Conservation (phyloP, 495 filamentous ascomycete genomes). For the Tuber aestivum region DNA sequence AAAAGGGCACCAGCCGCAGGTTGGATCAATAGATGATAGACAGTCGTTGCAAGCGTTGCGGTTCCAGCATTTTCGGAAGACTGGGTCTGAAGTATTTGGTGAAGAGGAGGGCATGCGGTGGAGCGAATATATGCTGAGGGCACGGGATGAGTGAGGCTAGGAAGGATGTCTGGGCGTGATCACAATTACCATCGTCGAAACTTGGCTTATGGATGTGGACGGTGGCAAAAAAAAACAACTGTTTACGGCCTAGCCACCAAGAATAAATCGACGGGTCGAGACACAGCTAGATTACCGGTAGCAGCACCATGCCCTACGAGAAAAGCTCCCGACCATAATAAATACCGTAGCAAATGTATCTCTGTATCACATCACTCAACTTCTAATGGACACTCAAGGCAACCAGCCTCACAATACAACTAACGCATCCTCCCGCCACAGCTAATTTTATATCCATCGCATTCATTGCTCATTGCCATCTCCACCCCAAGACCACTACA, state of each 20-base stretch:
- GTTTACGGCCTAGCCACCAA: neutral
- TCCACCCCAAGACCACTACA: neutral
- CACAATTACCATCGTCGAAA: neutral
- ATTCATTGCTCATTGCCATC: conserved; percentile 1
- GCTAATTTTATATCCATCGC: conserved; percentile 5
- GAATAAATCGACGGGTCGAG: neutral
- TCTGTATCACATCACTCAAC: neutral
- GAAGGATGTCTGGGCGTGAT: conserved; percentile 1
- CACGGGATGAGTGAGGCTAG: neutral
- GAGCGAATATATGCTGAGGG: neutral
- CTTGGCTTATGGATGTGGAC: neutral
- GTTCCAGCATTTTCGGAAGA: neutral
- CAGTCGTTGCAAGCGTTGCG: conserved; percentile 1
- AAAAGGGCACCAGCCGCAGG: neutral
- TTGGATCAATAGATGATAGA: neutral
- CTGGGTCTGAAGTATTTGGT: neutral
- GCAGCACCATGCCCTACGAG: neutral
- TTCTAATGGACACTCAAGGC: neutral
- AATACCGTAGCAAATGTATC: neutral
- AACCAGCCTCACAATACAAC: neutral
- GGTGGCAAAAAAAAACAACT: neutral
- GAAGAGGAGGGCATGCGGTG: neutral
- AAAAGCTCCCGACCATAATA: neutral
- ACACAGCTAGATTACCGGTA: no score
- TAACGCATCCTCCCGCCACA: neutral